Evolutionary conservation across 768 basidiomycete genomes (phyloP).

Genomic region (Lactarius indigo): DNA sequence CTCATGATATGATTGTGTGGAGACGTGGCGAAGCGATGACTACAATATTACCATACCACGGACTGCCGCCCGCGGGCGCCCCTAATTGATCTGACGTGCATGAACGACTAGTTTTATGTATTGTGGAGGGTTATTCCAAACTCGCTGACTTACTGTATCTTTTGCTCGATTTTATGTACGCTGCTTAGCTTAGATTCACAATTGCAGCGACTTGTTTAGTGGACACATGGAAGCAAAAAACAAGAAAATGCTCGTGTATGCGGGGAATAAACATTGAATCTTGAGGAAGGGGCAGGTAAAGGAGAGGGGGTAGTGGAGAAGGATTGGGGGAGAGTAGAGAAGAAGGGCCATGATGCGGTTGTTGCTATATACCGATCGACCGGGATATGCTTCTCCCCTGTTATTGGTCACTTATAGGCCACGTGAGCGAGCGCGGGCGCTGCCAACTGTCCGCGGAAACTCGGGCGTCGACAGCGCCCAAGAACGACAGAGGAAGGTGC

Average conservation of each 20-base stretch:
- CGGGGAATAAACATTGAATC: not conserved
- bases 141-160: conserved; percentile 19
- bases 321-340: conserved; percentile 7
- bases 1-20: conserved; percentile 22
- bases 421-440: conserved; percentile 18
- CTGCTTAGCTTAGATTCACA: conserved; percentile 22
- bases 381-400: conserved; percentile 16
- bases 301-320: conserved; percentile 5
- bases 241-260: not conserved
- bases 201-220: conserved; percentile 15
- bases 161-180: conserved; percentile 17
- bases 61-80: not conserved
- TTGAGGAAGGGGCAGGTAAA: not conserved
- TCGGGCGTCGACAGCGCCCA: not conserved
- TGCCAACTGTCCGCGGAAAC: conserved; percentile 1
- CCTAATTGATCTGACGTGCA: conserved; percentile 18
- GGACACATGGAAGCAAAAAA: not conserved
- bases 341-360: conserved; percentile 19
- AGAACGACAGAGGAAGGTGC: not conserved
- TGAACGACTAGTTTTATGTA: conserved; percentile 18
- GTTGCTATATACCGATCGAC: conserved; percentile 27
- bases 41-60: conserved; percentile 13
- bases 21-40: conserved; percentile 4
- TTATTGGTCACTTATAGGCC: conserved; percentile 2
- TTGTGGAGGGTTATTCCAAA: conserved; percentile 7